These are phyloP conservation scores for Starmerella davenportii DNA, from an alignment of 805 yeast species.

Conservation along the genomic window DNA sequence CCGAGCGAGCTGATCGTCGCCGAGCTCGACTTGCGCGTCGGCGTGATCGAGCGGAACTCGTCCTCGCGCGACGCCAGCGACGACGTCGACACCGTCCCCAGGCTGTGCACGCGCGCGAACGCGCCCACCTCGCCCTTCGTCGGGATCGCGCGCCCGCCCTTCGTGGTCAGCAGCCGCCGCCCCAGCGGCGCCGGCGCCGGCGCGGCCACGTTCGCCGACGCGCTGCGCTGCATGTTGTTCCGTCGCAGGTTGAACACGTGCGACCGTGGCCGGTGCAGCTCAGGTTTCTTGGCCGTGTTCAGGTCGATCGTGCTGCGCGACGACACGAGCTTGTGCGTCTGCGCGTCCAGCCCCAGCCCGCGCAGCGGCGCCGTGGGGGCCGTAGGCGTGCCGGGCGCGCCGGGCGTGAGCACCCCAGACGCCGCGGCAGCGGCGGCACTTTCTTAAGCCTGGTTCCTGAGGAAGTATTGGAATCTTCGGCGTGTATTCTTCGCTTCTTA, in stretches of 20 bases:
- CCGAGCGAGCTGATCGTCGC: slow-evolving; percentile 15
- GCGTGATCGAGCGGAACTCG: slow-evolving; percentile 4
- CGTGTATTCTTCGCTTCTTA: too few relatives aligned
- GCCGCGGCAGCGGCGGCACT: slow-evolving; percentile 1
- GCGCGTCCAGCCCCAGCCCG: not conserved
- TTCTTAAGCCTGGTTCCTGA: too few relatives aligned
- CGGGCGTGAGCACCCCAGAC: not conserved
- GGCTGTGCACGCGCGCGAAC: slow-evolving; percentile 5
- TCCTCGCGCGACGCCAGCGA: not conserved
- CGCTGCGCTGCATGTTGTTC: slow-evolving; percentile 15
- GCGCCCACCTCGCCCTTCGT: slow-evolving; percentile 13
- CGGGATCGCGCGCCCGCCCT: slow-evolving; percentile 20
- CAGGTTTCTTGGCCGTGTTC: not conserved
- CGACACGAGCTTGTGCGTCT: not conserved
- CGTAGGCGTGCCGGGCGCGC: not conserved
- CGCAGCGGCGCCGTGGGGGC: not conserved
- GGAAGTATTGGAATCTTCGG: too few relatives aligned
- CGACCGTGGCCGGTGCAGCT: slow-evolving; percentile 10
- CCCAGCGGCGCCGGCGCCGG: slow-evolving; percentile 4
- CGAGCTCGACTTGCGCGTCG: slow-evolving; percentile 15
- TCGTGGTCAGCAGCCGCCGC: slow-evolving; percentile 8
- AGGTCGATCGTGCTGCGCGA: slow-evolving; percentile 2
- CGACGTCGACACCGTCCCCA: not conserved
- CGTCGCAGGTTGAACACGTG: slow-evolving; percentile 16
- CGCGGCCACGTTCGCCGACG: slow-evolving; percentile 8